Base-by-base conservation (phyloP, 495 filamentous ascomycete genomes). In the Entonaema liquescens region DNA sequence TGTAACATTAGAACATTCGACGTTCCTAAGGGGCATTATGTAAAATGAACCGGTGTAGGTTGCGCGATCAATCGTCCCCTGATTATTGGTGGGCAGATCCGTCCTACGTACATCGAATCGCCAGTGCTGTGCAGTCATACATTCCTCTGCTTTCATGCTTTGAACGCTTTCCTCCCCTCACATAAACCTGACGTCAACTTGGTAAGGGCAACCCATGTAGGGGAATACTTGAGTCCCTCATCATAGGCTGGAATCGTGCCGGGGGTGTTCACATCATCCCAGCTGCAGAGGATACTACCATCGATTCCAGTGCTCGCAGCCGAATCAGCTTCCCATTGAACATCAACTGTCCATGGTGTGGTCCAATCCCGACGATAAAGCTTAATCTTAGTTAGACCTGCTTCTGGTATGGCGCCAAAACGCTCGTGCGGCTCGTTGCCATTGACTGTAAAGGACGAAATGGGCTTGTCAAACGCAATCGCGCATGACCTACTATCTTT, bases 161-260 rank as follows among this genome's bases (percentile, higher is more conserved):
- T 78, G 61, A 82, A 85, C 40, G 70, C 66, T 76, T 82, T 83
- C 60, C 74, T 77, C 7, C 91, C 93, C 77, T 97, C 93, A 25
- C 96, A 92, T 74, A 98, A 77, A 35, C 93, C 94, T 84, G 94
- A 92, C 29, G 84, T 80, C 59, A 87, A 73, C 79, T 97, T 97
- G 19, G 86, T 88, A 33, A 92, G 79, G 11, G 90, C 90, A 7
- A 88, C 88, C 95, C 95, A 99, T 2, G 78, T 79, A 0, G 95
- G 95, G 63, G 85, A 82, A 81, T 88, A 98, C 77, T 88, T 84
- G 59, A 84, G 80, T 19, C 90, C 87, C 80, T 99, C 95, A 70
- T 95, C 92, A 33, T 95, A 84, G 13, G 95, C 95, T 0, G 95
- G 93, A 55, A 99, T 95, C 7, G 83, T 80, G 2, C 89, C 90